These are phyloP conservation scores for Paradendryphiella salina DNA, from an alignment of 2,329 filamentous ascomycete genomes.

Conservation along the genomic window DNA sequence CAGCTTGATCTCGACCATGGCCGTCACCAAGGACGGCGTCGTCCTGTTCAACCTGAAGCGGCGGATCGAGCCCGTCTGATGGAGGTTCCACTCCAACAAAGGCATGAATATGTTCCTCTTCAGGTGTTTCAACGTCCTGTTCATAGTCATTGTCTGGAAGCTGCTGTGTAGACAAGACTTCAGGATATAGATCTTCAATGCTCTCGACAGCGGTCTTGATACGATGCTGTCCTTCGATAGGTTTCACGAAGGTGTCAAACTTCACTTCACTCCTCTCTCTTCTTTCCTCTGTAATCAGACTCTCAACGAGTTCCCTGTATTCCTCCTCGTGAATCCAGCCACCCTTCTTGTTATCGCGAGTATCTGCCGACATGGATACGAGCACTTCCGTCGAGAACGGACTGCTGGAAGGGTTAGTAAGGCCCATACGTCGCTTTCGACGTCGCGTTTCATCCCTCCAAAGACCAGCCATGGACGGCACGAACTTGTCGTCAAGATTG, in stretches of 20 bases:
- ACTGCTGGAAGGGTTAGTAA: constrained; percentile 66
- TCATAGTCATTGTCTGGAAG: constrained; percentile 15
- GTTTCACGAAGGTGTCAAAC: constrained; percentile 69
- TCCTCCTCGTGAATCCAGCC: constrained; percentile 94
- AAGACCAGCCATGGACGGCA: constrained; percentile 89
- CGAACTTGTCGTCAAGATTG: constrained; percentile 73
- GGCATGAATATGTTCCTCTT: neutral
- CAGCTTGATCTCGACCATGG: constrained; percentile 35
- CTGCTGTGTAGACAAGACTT: constrained; percentile 54
- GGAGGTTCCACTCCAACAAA: neutral
- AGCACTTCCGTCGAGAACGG: constrained; percentile 81
- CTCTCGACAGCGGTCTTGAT: constrained; percentile 82
- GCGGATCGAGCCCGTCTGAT: neutral
- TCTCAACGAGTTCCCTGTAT: constrained; percentile 66
- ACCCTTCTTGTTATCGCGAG: constrained; percentile 69
- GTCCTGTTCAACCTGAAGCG: constrained; percentile 1
- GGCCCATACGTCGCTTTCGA: constrained; percentile 71
- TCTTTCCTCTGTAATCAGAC: constrained; percentile 68
- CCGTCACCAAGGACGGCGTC: constrained; percentile 13
- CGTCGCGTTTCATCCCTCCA: constrained; percentile 89
- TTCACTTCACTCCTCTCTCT: constrained; percentile 52
- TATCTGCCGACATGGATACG: constrained; percentile 85
- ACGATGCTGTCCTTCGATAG: constrained; percentile 56
- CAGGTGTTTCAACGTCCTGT: neutral
- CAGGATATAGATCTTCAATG: constrained; percentile 82